These are phyloP conservation scores for Pseudotsuga menziesii DNA, from an alignment of 75 land plant genomes.

Conservation along the genomic window DNA sequence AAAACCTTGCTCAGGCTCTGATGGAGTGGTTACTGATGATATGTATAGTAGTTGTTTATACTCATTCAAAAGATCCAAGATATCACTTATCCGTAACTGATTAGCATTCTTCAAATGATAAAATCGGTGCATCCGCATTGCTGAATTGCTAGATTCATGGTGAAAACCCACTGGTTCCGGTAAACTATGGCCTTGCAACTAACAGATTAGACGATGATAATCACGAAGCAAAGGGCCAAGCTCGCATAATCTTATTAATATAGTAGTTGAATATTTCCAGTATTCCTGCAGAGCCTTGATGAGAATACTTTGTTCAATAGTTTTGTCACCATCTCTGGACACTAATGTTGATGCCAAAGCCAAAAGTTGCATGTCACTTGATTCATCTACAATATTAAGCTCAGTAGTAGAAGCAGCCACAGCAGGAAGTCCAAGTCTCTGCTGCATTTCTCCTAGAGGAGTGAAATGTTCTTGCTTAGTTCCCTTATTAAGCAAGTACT, in stretches of 20 bases:
- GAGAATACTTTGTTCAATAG: conserved; percentile 6
- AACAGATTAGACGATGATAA: conserved; percentile 63
- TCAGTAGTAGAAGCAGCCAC: conserved; percentile 23
- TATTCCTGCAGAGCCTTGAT: conserved; percentile 73
- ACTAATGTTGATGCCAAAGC: conserved; percentile 42
- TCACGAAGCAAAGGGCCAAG: conserved; percentile 80
- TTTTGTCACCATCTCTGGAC: conserved; percentile 19
- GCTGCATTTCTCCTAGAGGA: conserved; percentile 47
- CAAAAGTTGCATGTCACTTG: conserved; percentile 53
- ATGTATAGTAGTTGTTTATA: no score
- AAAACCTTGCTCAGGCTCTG: no score
- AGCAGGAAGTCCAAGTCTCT: conserved; percentile 53
- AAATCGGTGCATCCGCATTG: conserved; percentile 44
- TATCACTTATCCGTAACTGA: no score
- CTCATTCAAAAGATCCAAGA: no score
- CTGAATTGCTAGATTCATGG: conserved; percentile 12
- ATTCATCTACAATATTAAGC: conserved; percentile 36
- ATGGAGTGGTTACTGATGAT: no score
- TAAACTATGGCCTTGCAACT: conserved; percentile 9
- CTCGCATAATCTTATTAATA: conserved; percentile 56
- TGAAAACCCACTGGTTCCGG: conserved; percentile 13
- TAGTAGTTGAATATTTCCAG: conserved; percentile 58
- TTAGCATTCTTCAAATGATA: conserved; percentile 72
- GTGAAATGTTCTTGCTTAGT: conserved; percentile 22
- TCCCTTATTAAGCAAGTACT: background rate